These are phyloP conservation scores for Aspergillus phoenicis DNA, from an alignment of 2,329 filamentous ascomycete species.

Conservation along the genomic window DNA sequence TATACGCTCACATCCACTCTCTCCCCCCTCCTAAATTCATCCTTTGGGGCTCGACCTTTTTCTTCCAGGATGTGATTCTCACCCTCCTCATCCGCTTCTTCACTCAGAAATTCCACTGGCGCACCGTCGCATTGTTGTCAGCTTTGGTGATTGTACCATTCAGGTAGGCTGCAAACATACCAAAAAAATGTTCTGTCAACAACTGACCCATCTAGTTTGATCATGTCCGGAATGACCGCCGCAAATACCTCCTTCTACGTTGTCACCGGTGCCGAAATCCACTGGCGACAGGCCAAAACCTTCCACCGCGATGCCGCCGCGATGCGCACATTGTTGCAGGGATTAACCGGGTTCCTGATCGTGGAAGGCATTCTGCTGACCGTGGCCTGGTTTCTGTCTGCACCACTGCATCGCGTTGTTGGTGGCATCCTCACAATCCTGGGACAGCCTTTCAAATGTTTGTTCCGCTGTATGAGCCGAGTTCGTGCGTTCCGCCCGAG, in stretches of 20 bases:
- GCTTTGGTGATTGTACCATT: conserved; percentile 31
- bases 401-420: conserved; percentile 26
- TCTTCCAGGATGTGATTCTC: conserved; percentile 33
- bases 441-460: conserved; percentile 24
- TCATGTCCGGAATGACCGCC: conserved; percentile 37
- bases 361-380: conserved; percentile 32
- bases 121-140: conserved; percentile 21
- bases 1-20: conserved; percentile 32
- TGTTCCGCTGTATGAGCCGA: conserved; percentile 13
- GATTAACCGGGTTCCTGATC: conserved; percentile 37
- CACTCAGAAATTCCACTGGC: conserved; percentile 27
- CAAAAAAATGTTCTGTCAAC: conserved; percentile 1
- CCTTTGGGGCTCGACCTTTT: conserved; percentile 33
- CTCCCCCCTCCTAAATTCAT: conserved; percentile 27
- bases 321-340: conserved; percentile 35
- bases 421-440: conserved; percentile 33
- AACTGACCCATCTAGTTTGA: conserved; percentile 22
- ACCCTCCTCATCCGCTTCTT: conserved; percentile 28
- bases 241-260: conserved; percentile 39
- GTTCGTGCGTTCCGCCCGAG: conserved; percentile 13
- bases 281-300: conserved; percentile 38
- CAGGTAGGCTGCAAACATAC: conserved; percentile 26
- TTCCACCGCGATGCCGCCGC: conserved; percentile 38
- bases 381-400: conserved; percentile 28
- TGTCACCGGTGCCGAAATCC: conserved; percentile 39